Evolutionary conservation across 768 basidiomycete genomes (phyloP), one percentile per base, ranked within the genome.

Genomic region (Russula vinacea): DNA sequence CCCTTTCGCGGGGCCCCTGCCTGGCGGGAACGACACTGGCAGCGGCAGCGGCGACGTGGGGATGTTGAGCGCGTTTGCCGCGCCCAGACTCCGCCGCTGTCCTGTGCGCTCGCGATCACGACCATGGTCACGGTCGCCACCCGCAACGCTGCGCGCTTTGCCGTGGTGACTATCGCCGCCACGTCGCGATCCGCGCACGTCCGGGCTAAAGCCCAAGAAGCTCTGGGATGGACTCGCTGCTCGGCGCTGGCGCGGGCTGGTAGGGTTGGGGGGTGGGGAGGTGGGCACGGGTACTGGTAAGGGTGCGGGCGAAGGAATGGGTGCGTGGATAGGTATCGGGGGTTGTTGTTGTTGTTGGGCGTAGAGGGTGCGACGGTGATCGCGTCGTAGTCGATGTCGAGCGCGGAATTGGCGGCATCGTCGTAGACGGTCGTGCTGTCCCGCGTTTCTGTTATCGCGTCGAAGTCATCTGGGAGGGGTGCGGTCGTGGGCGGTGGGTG

Each of bases 391-490:
- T 69, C 66, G 10, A 67, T 61, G 2, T 51, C 68, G 17, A 67
- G 59, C 39, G 55, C 67, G 1, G 68, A 67, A 22, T 69, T 53
- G 44, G 33, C 26, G 9, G 58, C n/a, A 6, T 67, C 65, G 44
- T 64, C 62, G 33, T 64, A 62, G 13, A 67, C 44, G 14, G 66
- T 69, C 53, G 68, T 61, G 55, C 58, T 40, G 24, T 62, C 65
- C 45, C 66, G 68, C 19, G 68, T 67, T 33, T 49, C 62, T 3
- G 75, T 76, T 55, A 71, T 67, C 33, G 75, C 78, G 66, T 80
- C 79, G 56, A 79, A 79, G 61, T 79, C 74, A 53, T 79, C 78
- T 42, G 75, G 73, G 37, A 77, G 73, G 14, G 78, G 76, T 22
- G 75, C 66, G n/a, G 76, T 77, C 26, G 77, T 76, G 7, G 75